Conservation (phyloP, 2,329 filamentous ascomycete genomes). For the Aureobasidium sp. region DNA sequence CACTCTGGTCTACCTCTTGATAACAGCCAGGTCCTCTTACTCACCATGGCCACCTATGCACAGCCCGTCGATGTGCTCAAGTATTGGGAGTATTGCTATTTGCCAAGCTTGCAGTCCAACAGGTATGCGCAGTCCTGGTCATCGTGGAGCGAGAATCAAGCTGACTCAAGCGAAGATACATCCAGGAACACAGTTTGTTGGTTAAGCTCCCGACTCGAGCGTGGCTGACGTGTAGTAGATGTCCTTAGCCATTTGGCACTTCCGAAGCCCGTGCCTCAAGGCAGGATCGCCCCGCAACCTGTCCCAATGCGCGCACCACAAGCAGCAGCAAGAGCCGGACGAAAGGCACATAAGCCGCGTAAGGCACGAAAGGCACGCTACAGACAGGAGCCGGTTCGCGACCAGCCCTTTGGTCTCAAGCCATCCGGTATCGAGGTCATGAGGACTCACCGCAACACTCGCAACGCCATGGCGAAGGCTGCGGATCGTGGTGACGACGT, state of each 20-base stretch:
- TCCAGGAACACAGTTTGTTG: slow-evolving; percentile 1
- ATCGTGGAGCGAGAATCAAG: background rate
- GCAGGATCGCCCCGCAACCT: background rate
- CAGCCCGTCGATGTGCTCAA: slow-evolving; percentile 9
- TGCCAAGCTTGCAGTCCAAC: background rate
- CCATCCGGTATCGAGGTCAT: background rate
- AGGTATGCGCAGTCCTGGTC: background rate
- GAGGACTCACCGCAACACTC: background rate
- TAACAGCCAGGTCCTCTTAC: background rate
- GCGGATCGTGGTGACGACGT: background rate
- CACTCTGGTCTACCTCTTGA: background rate
- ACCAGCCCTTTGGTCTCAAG: background rate
- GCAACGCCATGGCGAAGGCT: background rate
- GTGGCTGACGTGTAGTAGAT: background rate
- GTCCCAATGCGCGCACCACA: background rate
- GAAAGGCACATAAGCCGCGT: background rate
- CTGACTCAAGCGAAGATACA: background rate
- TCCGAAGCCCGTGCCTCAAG: background rate
- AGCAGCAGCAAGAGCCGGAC: background rate
- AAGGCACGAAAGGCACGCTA: background rate
- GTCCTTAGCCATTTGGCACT: background rate
- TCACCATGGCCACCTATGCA: background rate
- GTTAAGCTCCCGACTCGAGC: too few species aligned
- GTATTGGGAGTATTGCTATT: slow-evolving; percentile 9
- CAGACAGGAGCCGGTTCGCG: background rate